Base-by-base conservation (phyloP, 768 basidiomycete species). In the Crepidotus variabilis region DNA sequence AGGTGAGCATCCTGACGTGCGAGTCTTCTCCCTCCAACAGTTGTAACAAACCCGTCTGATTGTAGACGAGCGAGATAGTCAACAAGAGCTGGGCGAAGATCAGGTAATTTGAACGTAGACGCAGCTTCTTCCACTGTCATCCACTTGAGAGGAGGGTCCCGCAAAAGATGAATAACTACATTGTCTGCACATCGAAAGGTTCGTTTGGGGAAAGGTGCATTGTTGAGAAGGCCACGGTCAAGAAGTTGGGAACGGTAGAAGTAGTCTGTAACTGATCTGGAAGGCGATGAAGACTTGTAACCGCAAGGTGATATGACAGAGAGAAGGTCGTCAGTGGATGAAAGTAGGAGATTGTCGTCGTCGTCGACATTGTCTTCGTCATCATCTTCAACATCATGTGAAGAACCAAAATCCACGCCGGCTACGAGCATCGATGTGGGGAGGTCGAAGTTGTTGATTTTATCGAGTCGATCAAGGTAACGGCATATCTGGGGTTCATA, bases 401-500 rank as follows among this genome's bases (percentile, higher is more conserved):
- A 16, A 9, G 16, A 3, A 13, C 46, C 11, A 13, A 54, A 54
- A 7, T 47, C 23, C 23, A 47, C 39, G 1, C 53, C 53, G n/a
- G 53, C 21, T 5, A 11, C 53, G 16, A 6, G n/a, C 21, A 54
- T 47, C 14, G 53, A 23, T 5, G 53, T 54, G n/a, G n/a, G 14
- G 3, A 54, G 53, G 20, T 47, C 32, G 18, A 51, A 51, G 22
- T 57, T 33, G 16, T 7, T n/a, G 43, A 67, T 57, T 50, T 66
- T 69, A 18, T 75, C 72, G 1, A 36, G 23, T 0, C 62, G 63
- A 52, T 73, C 65, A 6, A 77, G 60, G 36, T 65, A 54, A 2
- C 63, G 56, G 33, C 62, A 64, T n/a, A 73, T 72, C 55, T 75
- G 72, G 1, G 57, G 34, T 35, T 72, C 57, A 50, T 65, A 70